Evolutionary conservation across 805 yeast species (phyloP), one percentile per base, ranked within the genome.

Genomic region (Kodamaea leandrae): DNA sequence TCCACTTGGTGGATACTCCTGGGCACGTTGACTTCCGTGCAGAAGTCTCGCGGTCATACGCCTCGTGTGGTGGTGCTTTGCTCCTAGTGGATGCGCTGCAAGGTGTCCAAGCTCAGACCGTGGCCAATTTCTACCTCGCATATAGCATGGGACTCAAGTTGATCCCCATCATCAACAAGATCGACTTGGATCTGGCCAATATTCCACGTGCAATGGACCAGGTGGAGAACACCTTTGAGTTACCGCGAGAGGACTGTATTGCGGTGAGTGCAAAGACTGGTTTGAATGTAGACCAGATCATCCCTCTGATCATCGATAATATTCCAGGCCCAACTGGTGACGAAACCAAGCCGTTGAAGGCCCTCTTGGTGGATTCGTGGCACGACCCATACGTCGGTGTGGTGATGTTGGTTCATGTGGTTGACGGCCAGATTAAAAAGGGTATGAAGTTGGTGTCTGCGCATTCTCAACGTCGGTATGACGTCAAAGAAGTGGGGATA

Each of bases 71-170:
- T 26, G 98, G 98, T 10, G 97, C 97, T 0, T 64, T 91, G 29
- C 61, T 91, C 29, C 63, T 91, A 16, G 95, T 91, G 2, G 99
- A 93, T 68, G 98, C 98, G 1, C 76, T 91, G 2, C 97, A 93
- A 56, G 98, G 98, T 38, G 89, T 91, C 3, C 97, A 89, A 60
- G 98, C 98, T 0, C 99, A 91, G 60, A 93, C 99, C 0, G 97
- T 91, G n/a, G 97, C 99, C 17, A 91, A 93, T 60, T 91, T 86
- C 63, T 87, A 83, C 55, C 70, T 91, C 42, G 99, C 98, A 0
- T 84, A 85, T 56, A 83, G 91, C 42, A 76, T 88, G 80, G 86
- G 83, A 7, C 73, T 93, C 47, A 80, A 81, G 50, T 67, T 91
- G 48, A 73, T 91, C 1, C 98, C 99, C 0, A 87, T 91, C 13